phyloP scores from a whole-genome alignment of 345 rosid genomes.

The Limnanthes douglasii region DNA sequence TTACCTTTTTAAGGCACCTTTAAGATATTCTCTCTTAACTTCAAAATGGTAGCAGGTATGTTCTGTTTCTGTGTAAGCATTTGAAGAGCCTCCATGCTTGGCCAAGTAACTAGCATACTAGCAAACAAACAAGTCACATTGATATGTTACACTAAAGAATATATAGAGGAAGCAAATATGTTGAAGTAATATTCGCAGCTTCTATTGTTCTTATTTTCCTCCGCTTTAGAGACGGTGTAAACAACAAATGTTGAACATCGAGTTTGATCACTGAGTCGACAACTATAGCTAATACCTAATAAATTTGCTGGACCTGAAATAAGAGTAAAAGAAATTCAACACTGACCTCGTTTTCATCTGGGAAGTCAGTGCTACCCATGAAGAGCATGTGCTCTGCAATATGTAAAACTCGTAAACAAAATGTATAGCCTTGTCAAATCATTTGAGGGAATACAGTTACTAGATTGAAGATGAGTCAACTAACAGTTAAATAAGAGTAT shows the following conservation, averaged over 20 bases:
- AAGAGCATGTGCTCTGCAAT: conserved; percentile 95
- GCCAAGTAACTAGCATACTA: conserved; percentile 98
- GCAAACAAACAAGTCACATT: conserved; percentile 37
- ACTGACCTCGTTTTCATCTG: conserved; percentile 94
- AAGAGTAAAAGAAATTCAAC: conserved; percentile 6
- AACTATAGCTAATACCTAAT: background rate
- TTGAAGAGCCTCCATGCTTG: conserved; percentile 96
- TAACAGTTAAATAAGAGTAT: no score
- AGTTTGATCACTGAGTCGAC: no score
- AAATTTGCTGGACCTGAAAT: background rate
- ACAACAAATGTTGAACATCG: no score
- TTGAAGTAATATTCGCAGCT: no score
- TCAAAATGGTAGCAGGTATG: conserved; percentile 97
- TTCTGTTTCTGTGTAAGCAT: conserved; percentile 92
- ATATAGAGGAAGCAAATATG: no score
- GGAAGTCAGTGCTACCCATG: conserved; percentile 91
- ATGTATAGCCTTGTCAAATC: no score
- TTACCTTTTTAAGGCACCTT: conserved; percentile 84
- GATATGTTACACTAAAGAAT: conserved; percentile 10
- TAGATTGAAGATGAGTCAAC: background rate
- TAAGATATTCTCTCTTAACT: conserved; percentile 76
- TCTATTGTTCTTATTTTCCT: no score
- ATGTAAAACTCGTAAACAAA: conserved; percentile 5
- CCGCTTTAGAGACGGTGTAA: no score
- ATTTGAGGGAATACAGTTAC: conserved; percentile 2